Conservation (phyloP, 2,329 filamentous ascomycete species). For the Zasmidium cellare region DNA sequence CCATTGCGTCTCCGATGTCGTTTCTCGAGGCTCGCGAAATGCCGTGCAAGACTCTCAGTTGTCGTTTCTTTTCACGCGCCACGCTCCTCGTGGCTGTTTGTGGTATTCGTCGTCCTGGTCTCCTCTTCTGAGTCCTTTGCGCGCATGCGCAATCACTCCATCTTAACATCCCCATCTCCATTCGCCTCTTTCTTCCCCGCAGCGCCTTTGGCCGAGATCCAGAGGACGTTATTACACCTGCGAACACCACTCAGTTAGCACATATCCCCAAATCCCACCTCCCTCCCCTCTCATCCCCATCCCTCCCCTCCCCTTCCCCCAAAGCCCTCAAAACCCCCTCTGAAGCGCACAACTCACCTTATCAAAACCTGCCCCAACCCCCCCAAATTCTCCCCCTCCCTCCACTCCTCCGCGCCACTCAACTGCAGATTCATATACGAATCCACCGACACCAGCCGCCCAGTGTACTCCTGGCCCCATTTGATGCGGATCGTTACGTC, state of each 20-base stretch:
- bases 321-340: neutral
- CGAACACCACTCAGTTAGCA: slow-evolving; percentile 9
- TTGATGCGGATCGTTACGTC: slow-evolving; percentile 90
- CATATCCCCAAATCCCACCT: neutral
- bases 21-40: too few species aligned
- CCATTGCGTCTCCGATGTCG: too few species aligned
- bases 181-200: slow-evolving; percentile 26
- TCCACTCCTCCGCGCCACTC: slow-evolving; percentile 85
- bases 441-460: slow-evolving; percentile 86
- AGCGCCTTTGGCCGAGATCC: slow-evolving; percentile 63
- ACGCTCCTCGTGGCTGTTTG: neutral
- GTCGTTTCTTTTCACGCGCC: too few species aligned
- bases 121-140: neutral
- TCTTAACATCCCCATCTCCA: slow-evolving; percentile 39
- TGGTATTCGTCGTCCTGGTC: neutral
- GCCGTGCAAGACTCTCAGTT: too few species aligned
- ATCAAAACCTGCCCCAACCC: slow-evolving; percentile 89
- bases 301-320: neutral
- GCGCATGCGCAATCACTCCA: slow-evolving; percentile 5
- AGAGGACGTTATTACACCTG: slow-evolving; percentile 96
- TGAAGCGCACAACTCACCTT: slow-evolving; percentile 55
- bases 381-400: slow-evolving; percentile 82
- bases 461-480: slow-evolving; percentile 98
- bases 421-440: slow-evolving; percentile 99
- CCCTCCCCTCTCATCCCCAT: neutral